These are phyloP conservation scores for Senna siamea DNA, from an alignment of 306 rosid species.

Conservation along the genomic window DNA sequence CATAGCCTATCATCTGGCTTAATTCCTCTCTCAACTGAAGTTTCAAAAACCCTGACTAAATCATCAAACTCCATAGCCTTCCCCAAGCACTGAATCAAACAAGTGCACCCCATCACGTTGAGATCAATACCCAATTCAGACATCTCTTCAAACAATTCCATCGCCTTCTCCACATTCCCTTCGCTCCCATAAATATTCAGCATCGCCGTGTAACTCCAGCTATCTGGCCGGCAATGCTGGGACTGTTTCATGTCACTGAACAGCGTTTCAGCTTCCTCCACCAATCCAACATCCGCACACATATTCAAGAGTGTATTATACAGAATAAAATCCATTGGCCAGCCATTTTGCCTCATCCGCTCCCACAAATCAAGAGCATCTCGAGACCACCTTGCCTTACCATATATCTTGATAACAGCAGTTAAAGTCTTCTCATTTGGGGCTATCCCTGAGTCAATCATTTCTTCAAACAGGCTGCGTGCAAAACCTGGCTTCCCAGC, in stretches of 20 bases:
- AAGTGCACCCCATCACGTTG: conserved; percentile 90
- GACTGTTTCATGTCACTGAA: conserved; percentile 82
- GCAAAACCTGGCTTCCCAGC: conserved; percentile 97
- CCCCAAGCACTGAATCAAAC: conserved; percentile 94
- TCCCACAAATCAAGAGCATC: conserved; percentile 89
- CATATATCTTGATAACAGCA: conserved; percentile 82
- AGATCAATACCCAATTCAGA: conserved; percentile 60
- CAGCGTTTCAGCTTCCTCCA: conserved; percentile 82
- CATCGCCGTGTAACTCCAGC: conserved; percentile 98
- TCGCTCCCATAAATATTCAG: conserved; percentile 81
- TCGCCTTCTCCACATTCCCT: conserved; percentile 73
- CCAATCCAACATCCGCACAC: conserved; percentile 94
- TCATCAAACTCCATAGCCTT: conserved; percentile 70
- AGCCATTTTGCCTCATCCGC: conserved; percentile 63
- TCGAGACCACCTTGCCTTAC: conserved; percentile 90
- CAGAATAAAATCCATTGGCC: conserved; percentile 91
- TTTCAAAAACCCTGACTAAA: conserved; percentile 62
- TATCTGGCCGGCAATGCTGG: conserved; percentile 62
- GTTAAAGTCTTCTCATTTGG: conserved; percentile 90
- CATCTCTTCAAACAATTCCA: conserved; percentile 83
- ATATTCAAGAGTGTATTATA: conserved; percentile 88
- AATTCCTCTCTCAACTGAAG: conserved; percentile 64
- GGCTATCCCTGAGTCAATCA: conserved; percentile 69
- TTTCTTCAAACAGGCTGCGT: conserved; percentile 78
- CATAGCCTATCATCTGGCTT: conserved; percentile 82